phyloP scores from a whole-genome alignment of 768 basidiomycete genomes.

The Boletus patriciae region DNA sequence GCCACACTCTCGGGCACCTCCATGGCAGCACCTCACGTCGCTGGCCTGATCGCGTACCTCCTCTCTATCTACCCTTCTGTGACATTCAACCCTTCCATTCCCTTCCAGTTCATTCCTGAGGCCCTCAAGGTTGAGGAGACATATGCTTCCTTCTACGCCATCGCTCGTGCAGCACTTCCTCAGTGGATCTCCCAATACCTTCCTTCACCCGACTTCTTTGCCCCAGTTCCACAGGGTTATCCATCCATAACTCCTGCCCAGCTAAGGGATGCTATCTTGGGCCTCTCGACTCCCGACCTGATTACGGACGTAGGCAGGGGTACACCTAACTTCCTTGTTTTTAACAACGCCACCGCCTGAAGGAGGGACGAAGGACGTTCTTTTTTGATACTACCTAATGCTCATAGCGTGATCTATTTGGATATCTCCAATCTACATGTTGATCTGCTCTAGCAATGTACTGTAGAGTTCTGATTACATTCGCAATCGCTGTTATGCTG shows the following conservation, averaged over 20 bases:
- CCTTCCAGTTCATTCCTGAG: constrained; percentile 38
- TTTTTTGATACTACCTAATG: constrained; percentile 2
- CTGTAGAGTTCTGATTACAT: neutral
- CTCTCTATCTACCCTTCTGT: constrained; percentile 80
- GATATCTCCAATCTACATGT: constrained; percentile 1
- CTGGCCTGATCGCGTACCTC: constrained; percentile 89
- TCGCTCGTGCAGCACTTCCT: constrained; percentile 57
- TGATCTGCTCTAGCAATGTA: constrained; percentile 14
- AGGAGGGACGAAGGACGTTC: neutral
- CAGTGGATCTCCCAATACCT: constrained; percentile 57
- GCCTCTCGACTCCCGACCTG: constrained; percentile 52
- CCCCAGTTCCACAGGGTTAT: constrained; percentile 42
- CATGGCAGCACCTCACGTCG: constrained; percentile 93
- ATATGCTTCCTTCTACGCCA: constrained; percentile 50
- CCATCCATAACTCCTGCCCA: constrained; percentile 59
- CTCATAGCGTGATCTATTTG: constrained; percentile 1
- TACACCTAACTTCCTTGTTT: constrained; percentile 73
- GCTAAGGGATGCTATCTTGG: constrained; percentile 73
- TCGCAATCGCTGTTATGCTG: neutral
- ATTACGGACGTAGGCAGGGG: constrained; percentile 48
- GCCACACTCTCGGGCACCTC: constrained; percentile 87
- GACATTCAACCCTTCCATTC: constrained; percentile 55
- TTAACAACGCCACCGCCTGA: constrained; percentile 68
- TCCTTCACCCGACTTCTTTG: constrained; percentile 50
- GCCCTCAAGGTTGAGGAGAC: constrained; percentile 35